These are phyloP conservation scores for Dactylellina drechsleri DNA, from an alignment of 2,329 filamentous ascomycete species.

Conservation along the genomic window DNA sequence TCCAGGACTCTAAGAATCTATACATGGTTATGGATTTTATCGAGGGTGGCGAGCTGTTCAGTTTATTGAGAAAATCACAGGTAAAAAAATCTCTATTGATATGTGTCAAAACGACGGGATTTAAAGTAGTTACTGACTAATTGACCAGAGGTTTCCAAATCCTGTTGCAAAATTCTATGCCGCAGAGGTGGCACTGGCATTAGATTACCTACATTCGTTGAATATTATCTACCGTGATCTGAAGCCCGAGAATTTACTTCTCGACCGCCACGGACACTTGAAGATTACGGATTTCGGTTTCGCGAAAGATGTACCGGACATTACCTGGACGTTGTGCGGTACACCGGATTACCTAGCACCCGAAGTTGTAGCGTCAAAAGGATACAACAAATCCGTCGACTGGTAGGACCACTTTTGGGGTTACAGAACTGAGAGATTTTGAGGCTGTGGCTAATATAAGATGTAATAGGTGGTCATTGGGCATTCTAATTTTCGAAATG, in stretches of 20 bases:
- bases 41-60: conserved; percentile 97
- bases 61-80: conserved; percentile 89
- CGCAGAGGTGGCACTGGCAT: conserved; percentile 91
- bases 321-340: conserved; percentile 98
- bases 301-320: conserved; percentile 96
- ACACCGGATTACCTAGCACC: conserved; percentile 97
- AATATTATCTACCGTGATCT: conserved; percentile 98
- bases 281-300: conserved; percentile 99
- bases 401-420: conserved; percentile 72
- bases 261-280: conserved; percentile 91
- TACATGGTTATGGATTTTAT: conserved; percentile 99
- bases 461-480: conserved; percentile 86
- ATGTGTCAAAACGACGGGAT: background rate
- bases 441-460: conserved; percentile 32
- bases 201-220: conserved; percentile 93
- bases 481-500: conserved; percentile 99
- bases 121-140: conserved; percentile 13
- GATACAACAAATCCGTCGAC: conserved; percentile 99
- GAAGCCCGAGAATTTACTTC: conserved; percentile 91
- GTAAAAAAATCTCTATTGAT: conserved; percentile 63
- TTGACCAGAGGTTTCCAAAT: conserved; percentile 89
- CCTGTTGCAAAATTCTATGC: conserved; percentile 99
- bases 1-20: conserved; percentile 91
- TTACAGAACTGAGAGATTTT: conserved; percentile 16
- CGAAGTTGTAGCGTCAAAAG: conserved; percentile 98